These are phyloP conservation scores for Nepenthes mirabilis DNA, from an alignment of 148 eudicot genomes.

Conservation along the genomic window DNA sequence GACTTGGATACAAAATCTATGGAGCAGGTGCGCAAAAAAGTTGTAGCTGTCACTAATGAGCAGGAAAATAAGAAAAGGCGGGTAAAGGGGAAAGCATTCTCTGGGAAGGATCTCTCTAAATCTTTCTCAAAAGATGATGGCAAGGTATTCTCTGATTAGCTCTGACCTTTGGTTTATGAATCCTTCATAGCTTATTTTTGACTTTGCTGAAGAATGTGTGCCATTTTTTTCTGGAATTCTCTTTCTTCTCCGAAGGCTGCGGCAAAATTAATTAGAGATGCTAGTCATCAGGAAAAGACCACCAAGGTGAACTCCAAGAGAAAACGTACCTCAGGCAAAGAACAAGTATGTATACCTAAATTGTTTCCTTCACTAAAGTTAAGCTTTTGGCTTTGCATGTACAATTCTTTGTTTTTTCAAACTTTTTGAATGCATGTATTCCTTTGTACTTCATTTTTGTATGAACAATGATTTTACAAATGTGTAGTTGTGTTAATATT, in stretches of 20 bases:
- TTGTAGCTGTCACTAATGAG: slow-evolving; percentile 18
- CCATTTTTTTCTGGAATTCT: slow-evolving; percentile 28
- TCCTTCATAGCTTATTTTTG: not conserved
- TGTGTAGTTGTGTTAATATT: no score
- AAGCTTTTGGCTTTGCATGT: not conserved
- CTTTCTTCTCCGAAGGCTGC: slow-evolving; percentile 29
- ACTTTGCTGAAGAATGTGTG: not conserved
- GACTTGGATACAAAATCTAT: slow-evolving; percentile 27
- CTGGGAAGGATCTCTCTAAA: slow-evolving; percentile 9
- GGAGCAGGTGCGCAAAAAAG: slow-evolving; percentile 24
- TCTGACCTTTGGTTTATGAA: not conserved
- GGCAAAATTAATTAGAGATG: slow-evolving; percentile 32
- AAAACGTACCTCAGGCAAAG: slow-evolving; percentile 35
- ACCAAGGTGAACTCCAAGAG: slow-evolving; percentile 45
- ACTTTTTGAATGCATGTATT: no score
- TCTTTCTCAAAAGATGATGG: slow-evolving; percentile 16
- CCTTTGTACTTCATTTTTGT: no score
- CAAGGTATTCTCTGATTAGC: slow-evolving; percentile 23
- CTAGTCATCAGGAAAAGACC: slow-evolving; percentile 25
- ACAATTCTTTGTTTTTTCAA: no score
- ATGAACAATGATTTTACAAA: no score
- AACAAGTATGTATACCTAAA: slow-evolving; percentile 23
- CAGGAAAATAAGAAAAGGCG: slow-evolving; percentile 20
- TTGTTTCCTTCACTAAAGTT: slow-evolving; percentile 1
- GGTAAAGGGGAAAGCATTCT: slow-evolving; percentile 15